A percentile compares a stretch with the other conserved stretches of the same genome.
Conservation (phyloP, 805 yeast genomes). For the Starmera quercuum region DNA sequence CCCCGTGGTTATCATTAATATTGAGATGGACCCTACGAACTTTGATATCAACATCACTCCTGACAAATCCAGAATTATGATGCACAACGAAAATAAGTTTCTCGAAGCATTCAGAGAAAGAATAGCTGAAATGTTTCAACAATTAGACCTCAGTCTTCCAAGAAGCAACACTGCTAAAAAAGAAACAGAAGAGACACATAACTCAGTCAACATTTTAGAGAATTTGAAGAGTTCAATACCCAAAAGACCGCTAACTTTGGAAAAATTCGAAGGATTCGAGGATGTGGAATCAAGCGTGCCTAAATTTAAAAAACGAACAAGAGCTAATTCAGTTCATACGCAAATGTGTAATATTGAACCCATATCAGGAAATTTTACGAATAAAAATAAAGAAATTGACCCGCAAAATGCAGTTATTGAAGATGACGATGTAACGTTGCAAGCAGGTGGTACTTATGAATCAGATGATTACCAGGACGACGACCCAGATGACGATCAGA, state of each 20-base stretch:
- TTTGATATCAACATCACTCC: constrained; percentile 91
- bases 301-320: neutral
- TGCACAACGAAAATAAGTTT: constrained; percentile 59
- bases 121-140: constrained; percentile 40
- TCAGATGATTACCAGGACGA: constrained; percentile 3
- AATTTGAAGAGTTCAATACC: neutral
- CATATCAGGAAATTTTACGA: constrained; percentile 12
- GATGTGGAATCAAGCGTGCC: neutral
- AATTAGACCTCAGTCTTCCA: constrained; percentile 25
- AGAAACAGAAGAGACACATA: constrained; percentile 3
- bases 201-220: constrained; percentile 1
- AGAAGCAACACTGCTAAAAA: constrained; percentile 10
- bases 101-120: constrained; percentile 46
- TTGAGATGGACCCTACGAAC: constrained; percentile 41
- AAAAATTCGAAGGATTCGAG: neutral
- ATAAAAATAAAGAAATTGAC: constrained; percentile 6
- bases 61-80: constrained; percentile 67
- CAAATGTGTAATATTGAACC: constrained; percentile 16
- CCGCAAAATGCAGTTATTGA: constrained; percentile 2
- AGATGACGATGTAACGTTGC: neutral
- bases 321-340: constrained; percentile 8
- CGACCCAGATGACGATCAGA: constrained; percentile 11
- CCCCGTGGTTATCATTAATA: constrained; percentile 62
- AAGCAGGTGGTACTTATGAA: too few relatives aligned
- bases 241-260: neutral